A percentile compares a stretch with the other conserved stretches of the same genome.
Evolutionary conservation across 2,329 filamentous ascomycete species (phyloP).

Genomic region (Colletotrichum caudatum): DNA sequence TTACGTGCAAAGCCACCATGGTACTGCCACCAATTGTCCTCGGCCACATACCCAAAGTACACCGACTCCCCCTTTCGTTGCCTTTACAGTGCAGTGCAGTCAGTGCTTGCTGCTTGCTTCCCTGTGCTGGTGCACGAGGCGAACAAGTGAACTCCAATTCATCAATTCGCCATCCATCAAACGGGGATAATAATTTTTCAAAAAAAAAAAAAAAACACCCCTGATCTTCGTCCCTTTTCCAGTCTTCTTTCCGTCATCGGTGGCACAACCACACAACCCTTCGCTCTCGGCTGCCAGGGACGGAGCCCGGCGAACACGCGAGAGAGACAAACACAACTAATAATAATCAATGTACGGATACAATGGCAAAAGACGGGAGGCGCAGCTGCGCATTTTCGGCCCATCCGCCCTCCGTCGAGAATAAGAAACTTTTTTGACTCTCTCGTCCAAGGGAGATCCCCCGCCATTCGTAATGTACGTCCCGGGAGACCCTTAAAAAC

Average conservation of each 20-base stretch:
- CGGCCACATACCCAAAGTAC: slow-evolving; percentile 13
- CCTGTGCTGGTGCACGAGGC: slow-evolving; percentile 22
- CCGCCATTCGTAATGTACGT: neutral
- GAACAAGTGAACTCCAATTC: slow-evolving; percentile 1
- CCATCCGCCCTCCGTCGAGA: slow-evolving; percentile 17
- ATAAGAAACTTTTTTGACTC: slow-evolving; percentile 1
- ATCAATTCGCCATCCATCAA: neutral
- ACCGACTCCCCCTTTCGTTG: neutral
- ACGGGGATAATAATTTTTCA: neutral
- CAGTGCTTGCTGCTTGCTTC: neutral
- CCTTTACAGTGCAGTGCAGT: neutral
- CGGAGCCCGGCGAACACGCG: neutral
- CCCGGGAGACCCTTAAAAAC: slow-evolving; percentile 12
- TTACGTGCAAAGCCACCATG: slow-evolving; percentile 23
- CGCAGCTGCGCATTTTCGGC: slow-evolving; percentile 7
- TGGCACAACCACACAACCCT: too few species aligned
- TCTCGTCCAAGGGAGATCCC: neutral
- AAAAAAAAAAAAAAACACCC: too few species aligned
- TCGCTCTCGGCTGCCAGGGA: too few species aligned
- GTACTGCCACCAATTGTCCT: slow-evolving; percentile 32
- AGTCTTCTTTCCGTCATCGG: too few species aligned
- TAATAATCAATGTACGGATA: too few species aligned
- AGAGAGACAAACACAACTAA: neutral
- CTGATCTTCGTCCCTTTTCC: neutral
- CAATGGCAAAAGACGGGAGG: neutral